Percentiles rank a stretch among this genome's conserved stretches.
These are phyloP conservation scores for Lolium multiflorum DNA, from an alignment of 176 grass and related monocot species.

Conservation along the genomic window DNA sequence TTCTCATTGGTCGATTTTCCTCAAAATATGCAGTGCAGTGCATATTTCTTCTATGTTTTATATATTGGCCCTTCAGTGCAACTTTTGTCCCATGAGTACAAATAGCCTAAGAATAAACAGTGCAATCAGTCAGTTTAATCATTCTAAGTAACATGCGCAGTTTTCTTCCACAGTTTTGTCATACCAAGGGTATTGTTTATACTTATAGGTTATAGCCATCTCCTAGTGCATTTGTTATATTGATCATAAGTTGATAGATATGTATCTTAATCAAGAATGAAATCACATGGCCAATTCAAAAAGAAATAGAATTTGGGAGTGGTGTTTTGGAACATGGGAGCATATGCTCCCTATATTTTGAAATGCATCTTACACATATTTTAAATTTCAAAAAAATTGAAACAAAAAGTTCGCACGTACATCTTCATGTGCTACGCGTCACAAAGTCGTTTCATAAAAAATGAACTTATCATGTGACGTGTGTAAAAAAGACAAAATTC, in stretches of 20 bases:
- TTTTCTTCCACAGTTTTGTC: not conserved
- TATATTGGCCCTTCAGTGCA: conserved; percentile 7
- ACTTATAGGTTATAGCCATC: conserved; percentile 19
- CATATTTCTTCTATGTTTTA: conserved; percentile 11
- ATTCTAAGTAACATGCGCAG: not conserved
- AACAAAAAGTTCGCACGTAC: no score
- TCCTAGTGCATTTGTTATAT: conserved; percentile 27
- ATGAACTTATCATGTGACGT: no score
- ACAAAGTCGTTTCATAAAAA: no score
- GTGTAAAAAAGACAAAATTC: no score
- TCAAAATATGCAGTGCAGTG: not conserved
- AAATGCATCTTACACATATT: no score
- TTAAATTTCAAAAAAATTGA: no score
- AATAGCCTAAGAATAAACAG: not conserved
- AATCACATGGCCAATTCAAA: not conserved
- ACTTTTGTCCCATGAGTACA: conserved; percentile 7
- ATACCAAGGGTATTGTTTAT: not conserved
- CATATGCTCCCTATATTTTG: no score
- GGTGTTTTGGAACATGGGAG: no score
- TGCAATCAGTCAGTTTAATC: not conserved
- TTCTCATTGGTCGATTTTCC: not conserved
- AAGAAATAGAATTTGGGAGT: not conserved
- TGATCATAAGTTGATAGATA: conserved; percentile 2
- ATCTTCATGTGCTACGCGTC: no score
- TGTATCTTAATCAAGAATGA: not conserved